Percentiles rank a stretch among this genome's conserved stretches.
phyloP scores from a whole-genome alignment of 331 rosid species.

The Saraca asoca region DNA sequence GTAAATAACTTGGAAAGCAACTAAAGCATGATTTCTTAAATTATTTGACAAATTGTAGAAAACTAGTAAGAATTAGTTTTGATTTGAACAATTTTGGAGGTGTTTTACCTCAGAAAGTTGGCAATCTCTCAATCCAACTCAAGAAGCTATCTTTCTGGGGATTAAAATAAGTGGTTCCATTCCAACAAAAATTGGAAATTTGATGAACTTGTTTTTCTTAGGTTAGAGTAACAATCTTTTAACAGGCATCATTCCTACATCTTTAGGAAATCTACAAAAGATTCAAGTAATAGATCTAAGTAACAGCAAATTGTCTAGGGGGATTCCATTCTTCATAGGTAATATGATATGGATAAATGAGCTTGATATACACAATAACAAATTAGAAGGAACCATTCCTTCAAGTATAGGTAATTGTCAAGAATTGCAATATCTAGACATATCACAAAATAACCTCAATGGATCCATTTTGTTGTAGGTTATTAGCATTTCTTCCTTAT shows the following conservation, averaged over 20 bases:
- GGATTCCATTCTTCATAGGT: conserved; percentile 34
- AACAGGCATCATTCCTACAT: conserved; percentile 27
- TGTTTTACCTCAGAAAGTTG: conserved; percentile 1
- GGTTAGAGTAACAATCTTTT: neutral
- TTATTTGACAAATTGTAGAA: conserved; percentile 3
- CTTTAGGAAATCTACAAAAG: neutral
- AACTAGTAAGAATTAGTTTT: neutral
- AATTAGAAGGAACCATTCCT: conserved; percentile 26
- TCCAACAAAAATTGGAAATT: conserved; percentile 14
- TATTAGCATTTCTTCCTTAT: neutral
- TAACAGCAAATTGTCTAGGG: conserved; percentile 2
- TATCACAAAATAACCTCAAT: conserved; percentile 25
- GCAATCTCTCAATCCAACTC: conserved; percentile 33
- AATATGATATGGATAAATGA: neutral
- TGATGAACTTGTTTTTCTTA: neutral
- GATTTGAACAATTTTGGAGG: conserved; percentile 24
- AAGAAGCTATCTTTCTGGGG: accelerated
- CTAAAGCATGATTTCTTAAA: neutral
- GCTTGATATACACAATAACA: neutral
- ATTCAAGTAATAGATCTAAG: neutral
- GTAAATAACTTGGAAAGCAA: neutral
- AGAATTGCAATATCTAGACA: neutral
- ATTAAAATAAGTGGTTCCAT: conserved; percentile 31
- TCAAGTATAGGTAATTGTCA: conserved; percentile 24
- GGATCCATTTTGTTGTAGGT: conserved; percentile 17